A percentile compares a stretch with the other conserved stretches of the same genome.
Conservation (phyloP, 345 rosid species). For the Populus tremula region DNA sequence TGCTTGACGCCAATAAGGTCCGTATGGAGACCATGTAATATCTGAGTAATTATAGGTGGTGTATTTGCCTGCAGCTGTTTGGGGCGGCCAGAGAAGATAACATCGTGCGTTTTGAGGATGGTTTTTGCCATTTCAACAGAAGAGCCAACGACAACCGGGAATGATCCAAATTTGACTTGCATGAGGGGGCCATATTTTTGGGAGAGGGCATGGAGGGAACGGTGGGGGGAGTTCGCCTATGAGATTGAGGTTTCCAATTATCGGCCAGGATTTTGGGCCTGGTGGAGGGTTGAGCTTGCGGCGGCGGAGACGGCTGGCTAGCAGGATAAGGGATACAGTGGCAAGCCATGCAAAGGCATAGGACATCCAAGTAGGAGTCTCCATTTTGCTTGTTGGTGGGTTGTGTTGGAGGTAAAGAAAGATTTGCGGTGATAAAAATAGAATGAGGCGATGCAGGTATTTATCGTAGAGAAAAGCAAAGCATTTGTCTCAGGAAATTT, state of each 20-base stretch:
- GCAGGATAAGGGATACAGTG: constrained; percentile 33
- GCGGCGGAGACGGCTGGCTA: constrained; percentile 35
- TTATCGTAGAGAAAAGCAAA: background rate
- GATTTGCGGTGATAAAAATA: background rate
- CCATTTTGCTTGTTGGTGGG: constrained; percentile 5
- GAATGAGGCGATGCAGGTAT: background rate
- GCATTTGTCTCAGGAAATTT: background rate
- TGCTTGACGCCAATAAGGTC: constrained; percentile 68
- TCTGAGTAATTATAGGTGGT: constrained; percentile 61
- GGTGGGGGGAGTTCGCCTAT: constrained; percentile 67
- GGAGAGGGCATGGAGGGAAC: constrained; percentile 51
- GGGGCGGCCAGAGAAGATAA: constrained; percentile 44
- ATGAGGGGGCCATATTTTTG: constrained; percentile 56
- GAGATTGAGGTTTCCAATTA: constrained; percentile 66
- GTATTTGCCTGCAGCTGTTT: constrained; percentile 57
- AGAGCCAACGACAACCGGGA: constrained; percentile 47
- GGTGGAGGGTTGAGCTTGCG: constrained; percentile 48
- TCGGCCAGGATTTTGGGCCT: constrained; percentile 65
- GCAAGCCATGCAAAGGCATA: constrained; percentile 28
- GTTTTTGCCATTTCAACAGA: constrained; percentile 53
- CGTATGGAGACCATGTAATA: constrained; percentile 64
- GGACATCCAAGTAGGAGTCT: constrained; percentile 14
- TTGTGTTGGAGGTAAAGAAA: background rate
- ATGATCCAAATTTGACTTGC: constrained; percentile 57
- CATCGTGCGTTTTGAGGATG: constrained; percentile 55